Percentiles rank a stretch among this genome's conserved stretches.
Evolutionary conservation across 495 filamentous ascomycete genomes (phyloP).

Genomic region (Melanomma pulvis-pyrius): DNA sequence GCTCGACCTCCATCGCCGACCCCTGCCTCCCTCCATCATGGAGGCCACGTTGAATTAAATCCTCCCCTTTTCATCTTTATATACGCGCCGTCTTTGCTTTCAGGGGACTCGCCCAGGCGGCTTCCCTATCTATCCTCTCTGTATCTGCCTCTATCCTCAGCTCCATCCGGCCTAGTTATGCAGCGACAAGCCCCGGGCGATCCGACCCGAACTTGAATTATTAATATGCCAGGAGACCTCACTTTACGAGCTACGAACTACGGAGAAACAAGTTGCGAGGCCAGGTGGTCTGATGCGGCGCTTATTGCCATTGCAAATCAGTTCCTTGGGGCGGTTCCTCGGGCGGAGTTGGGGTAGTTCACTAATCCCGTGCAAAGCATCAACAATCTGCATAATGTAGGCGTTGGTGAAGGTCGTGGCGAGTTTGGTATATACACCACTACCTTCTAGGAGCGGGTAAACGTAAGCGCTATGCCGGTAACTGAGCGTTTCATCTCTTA

Average conservation of each 20-base stretch:
- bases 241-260: not conserved
- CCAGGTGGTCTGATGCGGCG: constrained; percentile 7
- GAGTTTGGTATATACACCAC: no score
- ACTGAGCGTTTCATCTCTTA: no score
- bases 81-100: not conserved
- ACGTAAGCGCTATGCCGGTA: no score
- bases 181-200: constrained; percentile 17
- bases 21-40: not conserved
- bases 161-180: constrained; percentile 1
- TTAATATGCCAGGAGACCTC: constrained; percentile 15
- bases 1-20: not conserved
- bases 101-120: not conserved
- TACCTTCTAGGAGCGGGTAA: no score
- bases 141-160: not conserved
- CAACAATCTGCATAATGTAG: not conserved
- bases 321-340: not conserved
- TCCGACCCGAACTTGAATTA: constrained; percentile 3
- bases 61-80: not conserved
- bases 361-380: not conserved
- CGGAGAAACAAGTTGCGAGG: not conserved
- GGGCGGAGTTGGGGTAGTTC: not conserved
- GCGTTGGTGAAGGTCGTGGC: not conserved
- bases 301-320: constrained; percentile 8
- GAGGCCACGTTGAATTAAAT: not conserved
- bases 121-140: not conserved